Evolutionary conservation across 768 basidiomycete genomes (phyloP).

Genomic region (Tylopilus subfusipes): DNA sequence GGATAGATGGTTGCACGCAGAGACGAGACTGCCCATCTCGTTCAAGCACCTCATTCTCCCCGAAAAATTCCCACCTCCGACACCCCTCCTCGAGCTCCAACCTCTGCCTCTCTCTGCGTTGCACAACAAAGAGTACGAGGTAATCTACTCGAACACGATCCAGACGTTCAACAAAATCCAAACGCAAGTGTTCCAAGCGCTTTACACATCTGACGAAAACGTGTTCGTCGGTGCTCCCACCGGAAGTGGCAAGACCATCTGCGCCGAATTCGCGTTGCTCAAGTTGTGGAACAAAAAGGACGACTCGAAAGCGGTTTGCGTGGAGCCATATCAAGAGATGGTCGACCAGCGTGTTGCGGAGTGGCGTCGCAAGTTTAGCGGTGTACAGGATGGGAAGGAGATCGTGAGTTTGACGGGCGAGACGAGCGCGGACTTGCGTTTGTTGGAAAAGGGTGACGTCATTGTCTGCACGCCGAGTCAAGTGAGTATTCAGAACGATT

Average conservation of each 20-base stretch:
- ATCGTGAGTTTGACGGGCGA: slow-evolving; percentile 94
- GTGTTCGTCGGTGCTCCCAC: slow-evolving; percentile 96
- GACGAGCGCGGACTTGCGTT: slow-evolving; percentile 83
- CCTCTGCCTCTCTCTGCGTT: slow-evolving; percentile 84
- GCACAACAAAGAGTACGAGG: slow-evolving; percentile 91
- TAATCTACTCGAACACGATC: slow-evolving; percentile 76
- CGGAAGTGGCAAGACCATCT: slow-evolving; percentile 95
- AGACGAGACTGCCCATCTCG: slow-evolving; percentile 90
- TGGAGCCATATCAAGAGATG: slow-evolving; percentile 98
- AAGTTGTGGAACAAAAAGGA: slow-evolving; percentile 92
- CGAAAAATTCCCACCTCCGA: slow-evolving; percentile 92
- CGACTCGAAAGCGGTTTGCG: slow-evolving; percentile 82
- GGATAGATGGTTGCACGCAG: slow-evolving; percentile 93
- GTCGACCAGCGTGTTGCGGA: slow-evolving; percentile 87
- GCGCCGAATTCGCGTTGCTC: slow-evolving; percentile 93
- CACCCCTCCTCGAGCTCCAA: slow-evolving; percentile 90
- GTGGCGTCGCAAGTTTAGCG: slow-evolving; percentile 82
- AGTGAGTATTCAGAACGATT: slow-evolving; percentile 41
- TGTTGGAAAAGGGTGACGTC: slow-evolving; percentile 88
- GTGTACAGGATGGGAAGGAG: slow-evolving; percentile 88
- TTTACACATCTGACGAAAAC: slow-evolving; percentile 95
- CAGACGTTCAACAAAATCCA: slow-evolving; percentile 97
- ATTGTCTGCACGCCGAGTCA: slow-evolving; percentile 92
- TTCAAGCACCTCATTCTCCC: slow-evolving; percentile 98
- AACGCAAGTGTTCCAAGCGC: slow-evolving; percentile 97